Conservation (phyloP, 179 eudicot genomes). For the Spinacia oleracea region DNA sequence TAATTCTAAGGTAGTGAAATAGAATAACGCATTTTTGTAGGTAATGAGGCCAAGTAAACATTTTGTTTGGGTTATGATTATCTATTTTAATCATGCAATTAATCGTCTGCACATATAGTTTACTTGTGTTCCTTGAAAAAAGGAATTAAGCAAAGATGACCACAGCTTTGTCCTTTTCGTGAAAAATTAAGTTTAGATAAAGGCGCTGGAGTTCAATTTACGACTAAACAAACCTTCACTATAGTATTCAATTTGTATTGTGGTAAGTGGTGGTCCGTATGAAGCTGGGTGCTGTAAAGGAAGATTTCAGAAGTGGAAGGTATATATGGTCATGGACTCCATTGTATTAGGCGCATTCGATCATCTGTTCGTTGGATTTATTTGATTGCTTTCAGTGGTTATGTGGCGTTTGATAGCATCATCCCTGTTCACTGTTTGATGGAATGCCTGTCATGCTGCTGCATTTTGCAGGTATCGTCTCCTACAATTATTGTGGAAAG, state of each 20-base stretch:
- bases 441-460: background rate
- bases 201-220: background rate
- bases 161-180: too few species aligned
- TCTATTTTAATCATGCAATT: background rate
- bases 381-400: background rate
- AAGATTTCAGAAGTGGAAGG: background rate
- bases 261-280: background rate
- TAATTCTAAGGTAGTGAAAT: background rate
- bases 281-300: background rate
- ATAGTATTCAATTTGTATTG: background rate
- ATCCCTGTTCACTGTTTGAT: background rate
- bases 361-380: background rate
- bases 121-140: too few species aligned
- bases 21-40: background rate
- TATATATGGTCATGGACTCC: background rate
- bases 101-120: background rate
- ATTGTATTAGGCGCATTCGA: background rate
- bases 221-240: background rate
- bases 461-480: conserved; percentile 77
- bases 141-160: background rate
- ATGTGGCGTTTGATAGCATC: conserved; percentile 6
- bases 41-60: too few species aligned
- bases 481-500: conserved; percentile 96
- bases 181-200: too few species aligned
- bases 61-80: background rate